These are phyloP conservation scores for Luffa aegyptiaca DNA, from an alignment of 306 rosid species.

Conservation along the genomic window DNA sequence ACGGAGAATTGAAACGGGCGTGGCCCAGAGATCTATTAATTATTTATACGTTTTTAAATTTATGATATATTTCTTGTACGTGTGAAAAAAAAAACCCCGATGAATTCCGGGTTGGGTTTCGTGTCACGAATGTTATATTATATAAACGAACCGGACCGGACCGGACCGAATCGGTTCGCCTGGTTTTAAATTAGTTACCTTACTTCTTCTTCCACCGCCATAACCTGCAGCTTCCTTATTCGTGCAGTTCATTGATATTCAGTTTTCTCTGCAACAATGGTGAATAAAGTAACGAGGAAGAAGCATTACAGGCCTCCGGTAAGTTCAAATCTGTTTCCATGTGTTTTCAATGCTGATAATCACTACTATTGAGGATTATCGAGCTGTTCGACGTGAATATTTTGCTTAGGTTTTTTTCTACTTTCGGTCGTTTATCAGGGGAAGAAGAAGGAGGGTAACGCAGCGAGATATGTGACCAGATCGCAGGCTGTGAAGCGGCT, in stretches of 20 bases:
- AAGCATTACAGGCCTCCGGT: slow-evolving; percentile 85
- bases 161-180: no score
- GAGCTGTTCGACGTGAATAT: background rate
- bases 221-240: background rate
- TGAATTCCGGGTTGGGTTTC: no score
- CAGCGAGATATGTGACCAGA: slow-evolving; percentile 75
- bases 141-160: no score
- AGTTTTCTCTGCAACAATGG: slow-evolving; percentile 20
- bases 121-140: no score
- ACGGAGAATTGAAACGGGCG: no score
- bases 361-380: background rate
- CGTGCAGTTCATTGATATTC: background rate
- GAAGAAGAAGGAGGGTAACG: slow-evolving; percentile 94
- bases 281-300: slow-evolving; percentile 12
- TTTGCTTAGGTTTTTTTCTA: background rate
- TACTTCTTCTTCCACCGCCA: background rate
- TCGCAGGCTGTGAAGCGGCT: slow-evolving; percentile 78
- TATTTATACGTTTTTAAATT: no score
- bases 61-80: no score
- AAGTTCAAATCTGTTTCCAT: slow-evolving; percentile 4
- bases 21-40: no score
- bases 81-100: no score
- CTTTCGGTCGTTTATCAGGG: slow-evolving; percentile 31
- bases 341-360: background rate
- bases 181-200: no score